These are phyloP conservation scores for Solanum bukasovii DNA, from an alignment of 257 asterid species.

Conservation along the genomic window DNA sequence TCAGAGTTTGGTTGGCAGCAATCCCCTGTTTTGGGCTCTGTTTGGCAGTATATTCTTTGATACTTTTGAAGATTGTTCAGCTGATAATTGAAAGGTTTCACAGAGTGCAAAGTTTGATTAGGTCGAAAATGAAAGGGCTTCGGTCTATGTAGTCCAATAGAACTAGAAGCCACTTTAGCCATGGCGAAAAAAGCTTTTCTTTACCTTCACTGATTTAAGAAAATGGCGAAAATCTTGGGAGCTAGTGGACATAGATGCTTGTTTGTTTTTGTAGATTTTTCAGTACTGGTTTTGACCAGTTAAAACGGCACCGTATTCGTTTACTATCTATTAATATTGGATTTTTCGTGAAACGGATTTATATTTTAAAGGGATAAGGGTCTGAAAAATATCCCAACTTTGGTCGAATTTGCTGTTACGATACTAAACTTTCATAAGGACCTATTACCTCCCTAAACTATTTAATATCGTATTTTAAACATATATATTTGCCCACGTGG, in stretches of 20 bases:
- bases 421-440: no score
- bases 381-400: no score
- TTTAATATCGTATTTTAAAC: no score
- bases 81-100: slow-evolving; percentile 18
- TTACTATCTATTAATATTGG: not conserved
- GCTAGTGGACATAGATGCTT: not conserved
- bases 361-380: not conserved
- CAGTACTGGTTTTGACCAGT: not conserved
- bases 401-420: no score
- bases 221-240: not conserved
- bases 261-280: not conserved
- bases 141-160: slow-evolving; percentile 31
- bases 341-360: not conserved
- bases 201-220: not conserved
- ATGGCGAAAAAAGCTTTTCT: slow-evolving; percentile 23
- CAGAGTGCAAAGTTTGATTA: slow-evolving; percentile 9
- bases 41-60: slow-evolving; percentile 33
- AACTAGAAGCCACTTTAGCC: slow-evolving; percentile 54
- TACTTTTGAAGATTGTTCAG: slow-evolving; percentile 10
- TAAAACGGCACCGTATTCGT: not conserved
- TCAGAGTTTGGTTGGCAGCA: slow-evolving; percentile 18
- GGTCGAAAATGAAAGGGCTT: slow-evolving; percentile 13
- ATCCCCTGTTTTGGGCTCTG: slow-evolving; percentile 24
- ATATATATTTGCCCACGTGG: no score
- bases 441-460: no score